Percentiles rank a stretch among this genome's conserved stretches.
These are phyloP conservation scores for Ustilago sp. DNA, from an alignment of 1,284 basidiomycete genomes.

Conservation along the genomic window DNA sequence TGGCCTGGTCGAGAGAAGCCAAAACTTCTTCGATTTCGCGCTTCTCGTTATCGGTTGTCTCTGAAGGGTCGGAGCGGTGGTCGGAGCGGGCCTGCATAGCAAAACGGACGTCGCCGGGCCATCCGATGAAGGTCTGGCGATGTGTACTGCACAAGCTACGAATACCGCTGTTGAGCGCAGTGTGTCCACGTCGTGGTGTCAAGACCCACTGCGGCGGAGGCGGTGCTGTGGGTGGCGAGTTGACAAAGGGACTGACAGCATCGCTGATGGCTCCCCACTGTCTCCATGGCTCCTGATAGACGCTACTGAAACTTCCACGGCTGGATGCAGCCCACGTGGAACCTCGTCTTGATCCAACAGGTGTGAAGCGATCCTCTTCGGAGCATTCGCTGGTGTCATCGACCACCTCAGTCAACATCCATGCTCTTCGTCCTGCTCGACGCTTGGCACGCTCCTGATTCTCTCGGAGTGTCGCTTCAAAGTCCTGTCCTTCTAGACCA, in stretches of 20 bases:
- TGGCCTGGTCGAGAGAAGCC: constrained; percentile 62
- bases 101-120: constrained; percentile 85
- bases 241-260: constrained; percentile 41
- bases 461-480: constrained; percentile 60
- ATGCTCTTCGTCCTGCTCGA: constrained; percentile 60
- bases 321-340: constrained; percentile 52
- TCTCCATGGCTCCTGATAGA: constrained; percentile 50
- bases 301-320: constrained; percentile 52
- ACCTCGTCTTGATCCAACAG: constrained; percentile 57
- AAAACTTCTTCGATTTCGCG: constrained; percentile 63
- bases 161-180: constrained; percentile 95
- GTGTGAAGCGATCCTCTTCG: constrained; percentile 64
- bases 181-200: constrained; percentile 85
- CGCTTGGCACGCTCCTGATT: constrained; percentile 62
- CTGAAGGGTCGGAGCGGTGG: constrained; percentile 56
- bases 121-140: constrained; percentile 90
- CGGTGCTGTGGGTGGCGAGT: constrained; percentile 42
- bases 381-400: constrained; percentile 62
- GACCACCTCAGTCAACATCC: constrained; percentile 65
- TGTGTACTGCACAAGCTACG: constrained; percentile 83
- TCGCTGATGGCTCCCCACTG: constrained; percentile 50
- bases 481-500: constrained; percentile 52
- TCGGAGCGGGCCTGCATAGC: constrained; percentile 59
- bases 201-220: constrained; percentile 77
- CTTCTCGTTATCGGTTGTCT: constrained; percentile 60